Conservation (phyloP, 2,329 filamentous ascomycete genomes). For the Cercospora janseana region DNA sequence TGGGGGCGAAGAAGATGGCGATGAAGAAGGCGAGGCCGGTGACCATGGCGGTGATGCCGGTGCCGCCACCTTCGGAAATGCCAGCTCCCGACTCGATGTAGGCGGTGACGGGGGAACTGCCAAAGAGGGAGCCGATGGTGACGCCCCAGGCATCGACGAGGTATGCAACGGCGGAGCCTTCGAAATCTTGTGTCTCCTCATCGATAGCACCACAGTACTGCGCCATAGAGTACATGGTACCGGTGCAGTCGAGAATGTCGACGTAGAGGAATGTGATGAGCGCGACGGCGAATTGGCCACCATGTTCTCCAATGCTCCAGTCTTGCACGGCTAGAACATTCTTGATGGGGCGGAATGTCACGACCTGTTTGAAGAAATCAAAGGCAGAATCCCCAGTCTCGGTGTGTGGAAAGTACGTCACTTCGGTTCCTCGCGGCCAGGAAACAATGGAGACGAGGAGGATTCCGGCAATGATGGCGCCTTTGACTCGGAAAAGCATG, state of each 20-base stretch:
- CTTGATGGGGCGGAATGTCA: conserved; percentile 75
- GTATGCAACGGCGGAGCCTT: conserved; percentile 79
- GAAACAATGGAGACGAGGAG: conserved; percentile 82
- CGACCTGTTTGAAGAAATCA: conserved; percentile 84
- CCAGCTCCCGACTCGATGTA: conserved; percentile 89
- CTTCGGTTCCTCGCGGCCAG: conserved; percentile 72
- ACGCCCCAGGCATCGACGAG: conserved; percentile 79
- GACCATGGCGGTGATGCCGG: conserved; percentile 76
- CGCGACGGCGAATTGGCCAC: conserved; percentile 75
- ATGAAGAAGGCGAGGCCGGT: conserved; percentile 83
- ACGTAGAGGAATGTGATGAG: conserved; percentile 89
- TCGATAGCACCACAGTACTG: conserved; percentile 78
- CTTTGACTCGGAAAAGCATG: conserved; percentile 83
- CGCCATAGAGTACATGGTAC: conserved; percentile 87
- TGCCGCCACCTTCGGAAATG: conserved; percentile 82
- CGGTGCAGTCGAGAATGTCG: conserved; percentile 83
- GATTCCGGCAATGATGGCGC: conserved; percentile 80
- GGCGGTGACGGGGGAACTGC: conserved; percentile 71
- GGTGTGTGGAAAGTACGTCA: conserved; percentile 80
- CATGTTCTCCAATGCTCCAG: conserved; percentile 68
- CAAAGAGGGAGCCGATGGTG: conserved; percentile 75
- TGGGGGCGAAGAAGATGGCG: conserved; percentile 83
- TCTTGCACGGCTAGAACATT: conserved; percentile 68
- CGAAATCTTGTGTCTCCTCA: conserved; percentile 80
- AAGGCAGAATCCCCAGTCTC: conserved; percentile 67